Base-by-base conservation (phyloP, 495 filamentous ascomycete genomes). In the Diplogelasinospora grovesii region DNA sequence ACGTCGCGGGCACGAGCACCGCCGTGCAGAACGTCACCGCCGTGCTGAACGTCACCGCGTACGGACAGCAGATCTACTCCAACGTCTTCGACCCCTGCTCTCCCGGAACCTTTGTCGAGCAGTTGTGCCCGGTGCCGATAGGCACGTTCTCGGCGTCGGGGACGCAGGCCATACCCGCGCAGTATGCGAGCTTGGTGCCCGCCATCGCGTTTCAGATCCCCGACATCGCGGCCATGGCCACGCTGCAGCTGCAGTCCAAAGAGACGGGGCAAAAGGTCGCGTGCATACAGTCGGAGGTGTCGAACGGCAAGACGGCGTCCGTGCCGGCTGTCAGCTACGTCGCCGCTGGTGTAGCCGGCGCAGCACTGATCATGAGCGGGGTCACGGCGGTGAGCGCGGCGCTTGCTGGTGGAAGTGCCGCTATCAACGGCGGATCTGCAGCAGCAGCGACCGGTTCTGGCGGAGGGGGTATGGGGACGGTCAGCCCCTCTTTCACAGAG, bases 171-270 rank as follows among this genome's bases (percentile, higher is more conserved):
- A 84, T 98, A 19, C 86, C 92, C 3, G 47, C 70, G 0, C 52
- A 75, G 27, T 88, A 79, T 56, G 82, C 83, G 13, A 74, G 68
- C 41, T 59, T 84, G 57, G 90, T 98, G 39, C 92, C 92, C 7
- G 72, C 80, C 0, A 94, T 98, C 48, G 92, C 92, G 3, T 98
- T 97, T 63, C 75, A 76, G 39, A 70, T 98, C 24, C 92, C 92
- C 18, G 87, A 98, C 64, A 77, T 98, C 39, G 87, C 89, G 31
- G 89, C 90, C 23, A 66, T 85, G 61, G 92, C 86, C 24, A 89
- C 81, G 27, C 59, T 98, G 42, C 64, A 87, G 47, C 70, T 98
- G 4, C 79, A 71, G 36, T 69, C 83, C 5, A 60, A 77, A 13
- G 74, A 80, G 8, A 70, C 64, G 11, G 72, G 69, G 18, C 49